Evolutionary conservation across 345 rosid species (phyloP).

Genomic region (Salix koriyanagi): DNA sequence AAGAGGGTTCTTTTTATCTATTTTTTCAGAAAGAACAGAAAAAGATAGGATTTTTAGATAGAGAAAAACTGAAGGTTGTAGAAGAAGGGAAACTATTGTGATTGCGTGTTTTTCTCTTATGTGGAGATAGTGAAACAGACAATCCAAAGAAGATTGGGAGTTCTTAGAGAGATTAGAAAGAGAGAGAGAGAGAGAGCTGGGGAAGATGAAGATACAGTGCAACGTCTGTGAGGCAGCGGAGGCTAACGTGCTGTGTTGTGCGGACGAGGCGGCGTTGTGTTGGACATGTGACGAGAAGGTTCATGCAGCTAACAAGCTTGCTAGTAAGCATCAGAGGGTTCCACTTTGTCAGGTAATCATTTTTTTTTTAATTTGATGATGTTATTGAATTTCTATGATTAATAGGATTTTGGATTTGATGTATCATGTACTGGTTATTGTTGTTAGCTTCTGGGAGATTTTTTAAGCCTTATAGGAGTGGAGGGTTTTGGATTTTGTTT

Average conservation of each 20-base stretch:
- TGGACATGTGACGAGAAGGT: conserved; percentile 82
- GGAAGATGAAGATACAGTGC: conserved; percentile 61
- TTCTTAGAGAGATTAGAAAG: too few relatives aligned
- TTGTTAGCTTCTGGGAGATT: not conserved
- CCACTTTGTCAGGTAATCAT: conserved; percentile 76
- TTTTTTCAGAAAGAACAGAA: too few relatives aligned
- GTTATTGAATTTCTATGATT: not conserved
- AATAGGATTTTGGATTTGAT: not conserved
- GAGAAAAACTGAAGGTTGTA: too few relatives aligned
- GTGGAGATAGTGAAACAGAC: too few relatives aligned
- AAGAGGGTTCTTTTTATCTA: too few relatives aligned
- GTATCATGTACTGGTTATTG: not conserved
- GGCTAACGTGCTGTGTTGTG: conserved; percentile 91
- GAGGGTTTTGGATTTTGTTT: not conserved
- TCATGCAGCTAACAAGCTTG: conserved; percentile 50
- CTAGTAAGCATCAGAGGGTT: conserved; percentile 90
- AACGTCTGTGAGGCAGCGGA: conserved; percentile 93
- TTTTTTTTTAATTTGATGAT: not conserved
- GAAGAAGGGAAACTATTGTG: too few relatives aligned
- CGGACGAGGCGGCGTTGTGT: conserved; percentile 99
- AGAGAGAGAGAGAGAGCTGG: too few relatives aligned
- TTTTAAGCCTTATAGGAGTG: not conserved
- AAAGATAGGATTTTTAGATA: too few relatives aligned
- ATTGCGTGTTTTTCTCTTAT: too few relatives aligned
- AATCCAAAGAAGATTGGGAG: too few relatives aligned